phyloP scores from a whole-genome alignment of 345 rosid species.

The Gossypium stocksii region DNA sequence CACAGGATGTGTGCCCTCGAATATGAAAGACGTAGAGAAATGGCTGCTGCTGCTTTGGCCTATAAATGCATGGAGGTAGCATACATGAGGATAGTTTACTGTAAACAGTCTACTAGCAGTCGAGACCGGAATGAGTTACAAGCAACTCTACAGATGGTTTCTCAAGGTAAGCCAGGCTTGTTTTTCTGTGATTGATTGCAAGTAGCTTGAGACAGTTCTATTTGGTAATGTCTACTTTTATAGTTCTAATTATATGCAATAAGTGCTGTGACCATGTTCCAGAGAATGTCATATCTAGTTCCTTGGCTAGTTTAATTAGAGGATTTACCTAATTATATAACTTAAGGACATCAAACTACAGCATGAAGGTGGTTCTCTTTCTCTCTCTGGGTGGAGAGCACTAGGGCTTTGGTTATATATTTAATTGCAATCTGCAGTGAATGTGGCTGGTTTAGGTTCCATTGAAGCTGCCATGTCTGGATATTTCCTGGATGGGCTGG shows the following conservation, averaged over 20 bases:
- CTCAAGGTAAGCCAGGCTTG: constrained; percentile 48
- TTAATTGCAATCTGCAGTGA: not conserved
- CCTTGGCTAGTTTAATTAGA: not conserved
- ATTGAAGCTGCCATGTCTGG: not conserved
- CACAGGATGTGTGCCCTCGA: constrained; percentile 65
- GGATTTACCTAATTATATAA: not conserved
- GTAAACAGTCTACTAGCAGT: constrained; percentile 36
- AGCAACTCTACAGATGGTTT: constrained; percentile 37
- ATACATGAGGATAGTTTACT: constrained; percentile 55
- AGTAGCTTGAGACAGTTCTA: not conserved
- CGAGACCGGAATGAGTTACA: constrained; percentile 56
- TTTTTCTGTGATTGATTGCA: constrained; percentile 7
- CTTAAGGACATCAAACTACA: not conserved
- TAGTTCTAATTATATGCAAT: not conserved
- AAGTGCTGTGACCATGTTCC: not conserved
- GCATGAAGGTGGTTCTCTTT: not conserved
- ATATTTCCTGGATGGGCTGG: not conserved
- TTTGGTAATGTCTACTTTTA: not conserved
- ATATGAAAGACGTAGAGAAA: constrained; percentile 53
- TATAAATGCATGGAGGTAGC: constrained; percentile 87
- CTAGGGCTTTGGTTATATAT: not conserved
- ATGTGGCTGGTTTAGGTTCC: not conserved
- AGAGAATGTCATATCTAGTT: not conserved
- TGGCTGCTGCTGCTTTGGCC: constrained; percentile 80
- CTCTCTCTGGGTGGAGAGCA: not conserved